phyloP scores from a whole-genome alignment of 2,329 filamentous ascomycete species.

The Moelleriella libera region DNA sequence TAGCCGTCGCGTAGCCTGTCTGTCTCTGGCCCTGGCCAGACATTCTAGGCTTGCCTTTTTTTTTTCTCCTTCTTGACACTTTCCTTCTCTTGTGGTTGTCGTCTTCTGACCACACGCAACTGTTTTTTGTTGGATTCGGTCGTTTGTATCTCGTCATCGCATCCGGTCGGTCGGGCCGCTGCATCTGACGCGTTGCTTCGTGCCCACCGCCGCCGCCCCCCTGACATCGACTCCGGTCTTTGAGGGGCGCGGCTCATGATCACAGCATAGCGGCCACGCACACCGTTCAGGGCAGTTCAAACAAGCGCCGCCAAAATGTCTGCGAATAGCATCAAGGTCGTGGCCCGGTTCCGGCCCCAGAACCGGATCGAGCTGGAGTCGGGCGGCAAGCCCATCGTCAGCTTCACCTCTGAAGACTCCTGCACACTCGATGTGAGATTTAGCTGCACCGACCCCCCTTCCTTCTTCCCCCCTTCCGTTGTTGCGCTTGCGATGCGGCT shows the following conservation, averaged over 20 bases:
- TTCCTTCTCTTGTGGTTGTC: background rate
- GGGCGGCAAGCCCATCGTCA: slow-evolving; percentile 83
- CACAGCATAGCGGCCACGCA: slow-evolving; percentile 1
- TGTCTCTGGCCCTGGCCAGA: background rate
- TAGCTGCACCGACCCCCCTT: slow-evolving; percentile 17
- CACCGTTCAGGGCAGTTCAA: background rate
- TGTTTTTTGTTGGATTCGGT: background rate
- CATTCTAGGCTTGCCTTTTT: background rate
- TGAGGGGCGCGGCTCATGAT: slow-evolving; percentile 6
- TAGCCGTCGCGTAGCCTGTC: slow-evolving; percentile 1
- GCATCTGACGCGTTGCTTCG: background rate
- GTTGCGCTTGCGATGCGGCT: background rate
- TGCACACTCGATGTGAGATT: slow-evolving; percentile 61
- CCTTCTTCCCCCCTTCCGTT: background rate
- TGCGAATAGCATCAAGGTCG: slow-evolving; percentile 66
- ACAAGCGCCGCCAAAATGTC: slow-evolving; percentile 30
- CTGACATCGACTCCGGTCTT: slow-evolving; percentile 1
- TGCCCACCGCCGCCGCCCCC: slow-evolving; percentile 1
- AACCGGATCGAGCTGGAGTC: slow-evolving; percentile 87
- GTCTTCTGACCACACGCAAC: background rate
- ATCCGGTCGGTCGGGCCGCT: slow-evolving; percentile 1
- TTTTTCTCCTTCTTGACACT: background rate
- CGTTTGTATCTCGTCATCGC: background rate
- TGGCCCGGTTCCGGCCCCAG: slow-evolving; percentile 93
- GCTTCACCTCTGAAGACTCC: slow-evolving; percentile 79